Evolutionary conservation across 1,284 basidiomycete genomes (phyloP).

Genomic region (Apiotrichum sp.): DNA sequence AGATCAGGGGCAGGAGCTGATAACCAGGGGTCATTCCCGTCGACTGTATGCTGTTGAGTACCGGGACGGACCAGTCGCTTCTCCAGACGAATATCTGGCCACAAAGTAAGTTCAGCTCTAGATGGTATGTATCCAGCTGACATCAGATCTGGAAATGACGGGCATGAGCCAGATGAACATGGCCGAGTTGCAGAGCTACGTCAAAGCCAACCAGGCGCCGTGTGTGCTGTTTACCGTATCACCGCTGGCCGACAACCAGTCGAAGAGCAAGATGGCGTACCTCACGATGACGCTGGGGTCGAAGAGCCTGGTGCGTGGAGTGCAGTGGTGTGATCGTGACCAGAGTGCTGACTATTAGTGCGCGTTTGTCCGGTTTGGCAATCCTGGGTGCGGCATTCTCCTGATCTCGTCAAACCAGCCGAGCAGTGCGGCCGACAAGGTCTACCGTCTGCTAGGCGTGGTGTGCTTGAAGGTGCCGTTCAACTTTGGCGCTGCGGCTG

Average conservation of each 20-base stretch:
- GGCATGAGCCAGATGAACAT: constrained; percentile 15
- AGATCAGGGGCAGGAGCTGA: not conserved
- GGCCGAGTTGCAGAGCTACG: constrained; percentile 16
- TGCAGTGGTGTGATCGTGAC: not conserved
- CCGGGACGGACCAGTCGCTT: not conserved
- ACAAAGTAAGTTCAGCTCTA: constrained; percentile 4
- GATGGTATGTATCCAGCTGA: not conserved
- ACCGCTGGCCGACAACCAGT: constrained; percentile 2
- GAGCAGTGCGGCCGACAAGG: constrained; percentile 3
- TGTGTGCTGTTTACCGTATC: constrained; percentile 16
- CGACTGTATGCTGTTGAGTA: constrained; percentile 11
- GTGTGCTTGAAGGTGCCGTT: constrained; percentile 17
- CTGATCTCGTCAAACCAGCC: constrained; percentile 14
- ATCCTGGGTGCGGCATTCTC: constrained; percentile 19
- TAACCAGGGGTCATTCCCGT: constrained; percentile 14
- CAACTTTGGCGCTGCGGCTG: not conserved
- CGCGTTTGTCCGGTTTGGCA: constrained; percentile 19
- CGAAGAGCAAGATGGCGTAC: constrained; percentile 13
- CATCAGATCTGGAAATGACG: constrained; percentile 15
- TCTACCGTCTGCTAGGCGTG: constrained; percentile 18
- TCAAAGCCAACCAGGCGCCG: constrained; percentile 16
- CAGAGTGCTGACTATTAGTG: constrained; percentile 1
- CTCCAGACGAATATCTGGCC: constrained; percentile 15
- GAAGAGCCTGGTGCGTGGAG: constrained; percentile 10
- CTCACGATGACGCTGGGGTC: constrained; percentile 12